Conservation (phyloP, 352 stramenopile species). For the Lagenidium sp. region DNA sequence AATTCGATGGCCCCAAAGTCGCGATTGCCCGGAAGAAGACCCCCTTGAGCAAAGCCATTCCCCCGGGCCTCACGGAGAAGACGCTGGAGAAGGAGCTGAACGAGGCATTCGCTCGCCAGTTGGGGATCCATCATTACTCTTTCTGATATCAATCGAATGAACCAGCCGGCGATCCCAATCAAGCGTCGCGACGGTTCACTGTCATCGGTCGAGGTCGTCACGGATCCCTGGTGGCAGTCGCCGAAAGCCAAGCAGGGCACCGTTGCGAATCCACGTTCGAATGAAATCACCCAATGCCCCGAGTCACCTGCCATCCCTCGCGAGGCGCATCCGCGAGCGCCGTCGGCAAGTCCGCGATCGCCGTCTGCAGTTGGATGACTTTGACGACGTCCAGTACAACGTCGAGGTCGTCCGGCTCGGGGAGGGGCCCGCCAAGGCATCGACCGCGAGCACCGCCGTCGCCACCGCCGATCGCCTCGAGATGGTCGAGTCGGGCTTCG, state of each 20-base stretch:
- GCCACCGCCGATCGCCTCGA: slow-evolving; percentile 11
- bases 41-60: slow-evolving; percentile 43
- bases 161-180: not conserved
- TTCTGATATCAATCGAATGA: too few relatives aligned
- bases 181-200: slow-evolving; percentile 4
- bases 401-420: slow-evolving; percentile 39
- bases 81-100: slow-evolving; percentile 74
- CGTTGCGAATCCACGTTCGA: not conserved
- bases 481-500: slow-evolving; percentile 25
- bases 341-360: slow-evolving; percentile 6
- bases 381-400: slow-evolving; percentile 55
- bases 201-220: too few relatives aligned
- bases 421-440: too few relatives aligned
- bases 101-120: slow-evolving; percentile 44
- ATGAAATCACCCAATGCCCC: not conserved
- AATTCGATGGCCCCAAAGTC: slow-evolving; percentile 37
- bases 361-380: slow-evolving; percentile 41
- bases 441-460: slow-evolving; percentile 2
- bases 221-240: too few relatives aligned
- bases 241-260: too few relatives aligned
- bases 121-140: slow-evolving; percentile 41
- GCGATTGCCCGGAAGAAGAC: slow-evolving; percentile 48
- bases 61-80: slow-evolving; percentile 18
- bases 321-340: too few relatives aligned
- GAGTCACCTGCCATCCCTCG: slow-evolving; percentile 7